Evolutionary conservation across 2,329 filamentous ascomycete genomes (phyloP).

Genomic region (Aspergillus tanneri): DNA sequence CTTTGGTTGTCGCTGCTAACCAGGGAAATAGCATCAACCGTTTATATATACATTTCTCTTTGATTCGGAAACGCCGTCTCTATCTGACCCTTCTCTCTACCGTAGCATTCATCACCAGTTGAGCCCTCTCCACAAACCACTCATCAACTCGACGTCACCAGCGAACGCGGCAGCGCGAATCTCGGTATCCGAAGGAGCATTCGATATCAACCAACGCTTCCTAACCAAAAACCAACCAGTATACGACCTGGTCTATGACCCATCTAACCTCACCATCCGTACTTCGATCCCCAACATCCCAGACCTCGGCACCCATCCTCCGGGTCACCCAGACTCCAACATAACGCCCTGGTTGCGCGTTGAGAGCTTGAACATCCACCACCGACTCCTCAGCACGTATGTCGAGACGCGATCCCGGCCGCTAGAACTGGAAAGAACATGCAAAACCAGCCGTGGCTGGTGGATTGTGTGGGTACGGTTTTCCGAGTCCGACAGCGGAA

Average conservation of each 20-base stretch:
- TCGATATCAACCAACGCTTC: constrained; percentile 33
- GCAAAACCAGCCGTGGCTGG: constrained; percentile 64
- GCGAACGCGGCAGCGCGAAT: constrained; percentile 42
- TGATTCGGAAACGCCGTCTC: constrained; percentile 41
- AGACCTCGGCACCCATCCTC: constrained; percentile 45
- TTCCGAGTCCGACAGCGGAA: constrained; percentile 21
- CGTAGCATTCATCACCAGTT: constrained; percentile 51
- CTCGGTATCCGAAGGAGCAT: constrained; percentile 30
- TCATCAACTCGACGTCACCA: constrained; percentile 48
- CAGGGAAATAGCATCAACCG: constrained; percentile 42
- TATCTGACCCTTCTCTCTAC: constrained; percentile 47
- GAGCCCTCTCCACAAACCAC: constrained; percentile 48
- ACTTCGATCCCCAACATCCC: constrained; percentile 65
- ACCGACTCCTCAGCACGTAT: constrained; percentile 58
- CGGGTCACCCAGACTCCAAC: constrained; percentile 13
- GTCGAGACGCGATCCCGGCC: constrained; percentile 48
- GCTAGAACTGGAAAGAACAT: constrained; percentile 58
- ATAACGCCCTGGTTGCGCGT: constrained; percentile 50
- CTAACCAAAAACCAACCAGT: constrained; percentile 45
- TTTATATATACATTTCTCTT: constrained; percentile 54
- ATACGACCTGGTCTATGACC: constrained; percentile 62
- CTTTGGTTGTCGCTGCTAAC: constrained; percentile 9
- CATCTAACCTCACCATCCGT: constrained; percentile 57
- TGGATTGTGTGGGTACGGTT: constrained; percentile 66
- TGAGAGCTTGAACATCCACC: constrained; percentile 63